Evolutionary conservation across 345 rosid species (phyloP).

Genomic region (Gossypium australe): DNA sequence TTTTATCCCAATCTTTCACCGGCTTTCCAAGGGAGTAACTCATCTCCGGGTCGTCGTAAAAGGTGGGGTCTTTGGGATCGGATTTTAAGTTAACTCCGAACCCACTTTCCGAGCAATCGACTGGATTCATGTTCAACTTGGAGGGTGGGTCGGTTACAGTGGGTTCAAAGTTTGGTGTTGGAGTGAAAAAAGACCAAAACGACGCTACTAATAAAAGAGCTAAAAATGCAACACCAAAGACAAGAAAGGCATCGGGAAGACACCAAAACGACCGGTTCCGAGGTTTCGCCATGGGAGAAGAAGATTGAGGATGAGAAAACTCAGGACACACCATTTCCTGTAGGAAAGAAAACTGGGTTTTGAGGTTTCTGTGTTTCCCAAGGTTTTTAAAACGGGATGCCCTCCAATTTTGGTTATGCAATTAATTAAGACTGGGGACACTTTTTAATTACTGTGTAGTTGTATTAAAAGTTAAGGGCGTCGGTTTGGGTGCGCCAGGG

Average conservation of each 20-base stretch:
- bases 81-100: slow-evolving; percentile 28
- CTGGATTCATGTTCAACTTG: slow-evolving; percentile 4
- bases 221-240: slow-evolving; percentile 58
- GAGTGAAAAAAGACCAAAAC: slow-evolving; percentile 45
- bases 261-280: slow-evolving; percentile 32
- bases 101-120: slow-evolving; percentile 15
- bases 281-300: slow-evolving; percentile 46
- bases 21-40: slow-evolving; percentile 55
- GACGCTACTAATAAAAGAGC: slow-evolving; percentile 64
- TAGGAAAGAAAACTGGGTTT: neutral
- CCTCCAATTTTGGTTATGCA: neutral
- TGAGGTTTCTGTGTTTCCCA: neutral
- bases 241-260: slow-evolving; percentile 45
- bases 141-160: neutral
- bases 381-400: neutral
- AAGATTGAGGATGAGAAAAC: slow-evolving; percentile 6
- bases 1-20: slow-evolving; percentile 72
- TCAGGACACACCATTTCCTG: slow-evolving; percentile 30
- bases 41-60: slow-evolving; percentile 73
- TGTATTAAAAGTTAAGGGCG: neutral
- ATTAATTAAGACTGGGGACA: neutral
- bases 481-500: neutral
- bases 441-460: neutral
- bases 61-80: slow-evolving; percentile 59
- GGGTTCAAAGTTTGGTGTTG: slow-evolving; percentile 19